Percentiles rank a stretch among this genome's conserved stretches.
Conservation (phyloP, 306 rosid genomes). For the Trifolium dubium region DNA sequence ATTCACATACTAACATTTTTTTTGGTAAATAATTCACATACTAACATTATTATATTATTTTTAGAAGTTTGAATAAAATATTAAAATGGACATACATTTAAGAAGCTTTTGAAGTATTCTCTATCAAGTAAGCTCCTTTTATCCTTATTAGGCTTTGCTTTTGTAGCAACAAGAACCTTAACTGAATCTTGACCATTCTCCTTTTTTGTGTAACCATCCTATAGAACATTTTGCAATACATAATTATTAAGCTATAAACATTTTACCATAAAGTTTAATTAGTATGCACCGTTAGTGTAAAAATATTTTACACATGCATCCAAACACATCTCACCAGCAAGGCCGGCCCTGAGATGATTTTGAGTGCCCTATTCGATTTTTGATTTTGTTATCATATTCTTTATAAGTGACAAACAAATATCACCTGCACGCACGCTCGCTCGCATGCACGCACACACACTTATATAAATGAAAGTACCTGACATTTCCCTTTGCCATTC, state of each 20-base stretch:
- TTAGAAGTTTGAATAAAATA: constrained; percentile 3
- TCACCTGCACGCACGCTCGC: too few species aligned
- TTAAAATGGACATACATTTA: constrained; percentile 58
- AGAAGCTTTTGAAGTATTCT: constrained; percentile 71
- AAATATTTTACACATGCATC: neutral
- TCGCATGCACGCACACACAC: too few species aligned
- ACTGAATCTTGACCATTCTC: constrained; percentile 67
- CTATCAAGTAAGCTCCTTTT: constrained; percentile 60
- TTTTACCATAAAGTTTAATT: neutral
- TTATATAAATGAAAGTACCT: constrained; percentile 52
- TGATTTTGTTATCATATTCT: too few species aligned
- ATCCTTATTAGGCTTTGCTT: constrained; percentile 72
- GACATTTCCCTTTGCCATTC: constrained; percentile 78
- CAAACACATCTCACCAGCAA: neutral
- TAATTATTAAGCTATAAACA: too few species aligned
- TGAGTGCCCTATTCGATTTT: too few species aligned
- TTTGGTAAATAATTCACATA: constrained; percentile 9
- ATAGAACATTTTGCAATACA: constrained; percentile 37
- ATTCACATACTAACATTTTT: neutral
- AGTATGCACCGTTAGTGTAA: neutral
- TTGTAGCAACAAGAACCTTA: constrained; percentile 80
- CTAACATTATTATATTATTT: neutral
- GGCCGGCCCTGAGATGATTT: too few species aligned
- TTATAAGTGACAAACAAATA: too few species aligned
- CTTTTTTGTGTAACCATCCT: constrained; percentile 91